Evolutionary conservation across 2,329 filamentous ascomycete genomes (phyloP).

Genomic region (Aspergillus brunneoviolaceus): DNA sequence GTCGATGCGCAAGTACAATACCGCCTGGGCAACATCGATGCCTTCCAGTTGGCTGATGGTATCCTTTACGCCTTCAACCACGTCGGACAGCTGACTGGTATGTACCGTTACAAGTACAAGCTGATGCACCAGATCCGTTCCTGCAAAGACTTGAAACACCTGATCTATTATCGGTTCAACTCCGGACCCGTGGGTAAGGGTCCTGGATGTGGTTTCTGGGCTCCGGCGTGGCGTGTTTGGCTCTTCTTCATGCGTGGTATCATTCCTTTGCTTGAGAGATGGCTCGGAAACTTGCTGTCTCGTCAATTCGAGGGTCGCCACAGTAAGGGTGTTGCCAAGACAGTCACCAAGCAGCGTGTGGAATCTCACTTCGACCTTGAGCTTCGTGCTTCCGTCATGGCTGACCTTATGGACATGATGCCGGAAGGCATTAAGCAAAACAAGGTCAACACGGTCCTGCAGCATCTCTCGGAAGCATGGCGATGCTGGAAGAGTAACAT

Average conservation of each 20-base stretch:
- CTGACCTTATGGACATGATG: constrained; percentile 99
- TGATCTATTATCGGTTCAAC: constrained; percentile 99
- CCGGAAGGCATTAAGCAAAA: constrained; percentile 99
- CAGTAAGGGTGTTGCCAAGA: constrained; percentile 98
- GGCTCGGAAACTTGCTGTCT: constrained; percentile 94
- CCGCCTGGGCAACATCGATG: constrained; percentile 94
- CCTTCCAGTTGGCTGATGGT: constrained; percentile 96
- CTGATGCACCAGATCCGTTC: constrained; percentile 99
- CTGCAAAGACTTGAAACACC: constrained; percentile 97
- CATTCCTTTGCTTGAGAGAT: constrained; percentile 91
- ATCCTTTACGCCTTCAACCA: constrained; percentile 99
- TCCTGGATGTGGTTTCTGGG: constrained; percentile 98
- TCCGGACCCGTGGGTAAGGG: constrained; percentile 95
- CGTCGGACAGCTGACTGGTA: constrained; percentile 94
- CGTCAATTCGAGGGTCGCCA: constrained; percentile 98
- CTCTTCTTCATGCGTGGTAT: constrained; percentile 99
- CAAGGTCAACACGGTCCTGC: constrained; percentile 96
- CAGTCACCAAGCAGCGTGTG: constrained; percentile 97
- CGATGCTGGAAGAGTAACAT: constrained; percentile 99
- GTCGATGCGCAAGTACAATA: constrained; percentile 99
- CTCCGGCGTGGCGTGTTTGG: constrained; percentile 97
- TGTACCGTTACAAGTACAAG: constrained; percentile 99
- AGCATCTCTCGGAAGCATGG: constrained; percentile 97
- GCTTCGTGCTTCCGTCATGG: constrained; percentile 96
- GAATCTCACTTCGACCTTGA: constrained; percentile 98